phyloP scores from a whole-genome alignment of 306 rosid species.

The Rubus parviflorus region DNA sequence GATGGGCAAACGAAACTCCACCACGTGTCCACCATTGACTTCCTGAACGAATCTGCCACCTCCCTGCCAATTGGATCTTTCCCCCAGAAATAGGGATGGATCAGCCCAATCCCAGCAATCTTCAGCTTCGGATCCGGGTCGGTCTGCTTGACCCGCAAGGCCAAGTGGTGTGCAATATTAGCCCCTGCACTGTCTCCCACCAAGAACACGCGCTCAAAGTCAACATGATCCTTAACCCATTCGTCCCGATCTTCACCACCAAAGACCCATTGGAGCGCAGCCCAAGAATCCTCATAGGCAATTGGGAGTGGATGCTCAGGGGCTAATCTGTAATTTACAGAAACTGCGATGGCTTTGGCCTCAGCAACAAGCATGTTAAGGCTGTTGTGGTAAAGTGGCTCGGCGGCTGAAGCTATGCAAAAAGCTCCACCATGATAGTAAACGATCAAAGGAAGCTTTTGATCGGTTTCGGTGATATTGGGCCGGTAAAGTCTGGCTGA shows the following conservation, averaged over 20 bases:
- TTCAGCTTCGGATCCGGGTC: slow-evolving; percentile 27
- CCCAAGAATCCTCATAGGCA: slow-evolving; percentile 73
- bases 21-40: slow-evolving; percentile 73
- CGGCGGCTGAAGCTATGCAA: slow-evolving; percentile 54
- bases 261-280: slow-evolving; percentile 57
- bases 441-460: slow-evolving; percentile 55
- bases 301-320: slow-evolving; percentile 82
- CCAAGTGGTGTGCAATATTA: slow-evolving; percentile 63
- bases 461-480: neutral
- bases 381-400: slow-evolving; percentile 69
- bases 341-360: slow-evolving; percentile 50
- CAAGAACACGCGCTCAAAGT: slow-evolving; percentile 50
- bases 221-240: slow-evolving; percentile 56
- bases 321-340: slow-evolving; percentile 64
- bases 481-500: slow-evolving; percentile 66
- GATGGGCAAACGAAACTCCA: slow-evolving; percentile 83
- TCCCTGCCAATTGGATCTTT: slow-evolving; percentile 60
- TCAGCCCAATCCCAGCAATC: slow-evolving; percentile 47
- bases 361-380: slow-evolving; percentile 60
- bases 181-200: slow-evolving; percentile 89
- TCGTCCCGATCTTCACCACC: slow-evolving; percentile 28
- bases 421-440: slow-evolving; percentile 91
- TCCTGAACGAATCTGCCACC: slow-evolving; percentile 40
- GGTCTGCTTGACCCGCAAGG: slow-evolving; percentile 28
- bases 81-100: slow-evolving; percentile 92